phyloP scores from a whole-genome alignment of 495 filamentous ascomycete genomes.

The Podospora pseudopauciseta region DNA sequence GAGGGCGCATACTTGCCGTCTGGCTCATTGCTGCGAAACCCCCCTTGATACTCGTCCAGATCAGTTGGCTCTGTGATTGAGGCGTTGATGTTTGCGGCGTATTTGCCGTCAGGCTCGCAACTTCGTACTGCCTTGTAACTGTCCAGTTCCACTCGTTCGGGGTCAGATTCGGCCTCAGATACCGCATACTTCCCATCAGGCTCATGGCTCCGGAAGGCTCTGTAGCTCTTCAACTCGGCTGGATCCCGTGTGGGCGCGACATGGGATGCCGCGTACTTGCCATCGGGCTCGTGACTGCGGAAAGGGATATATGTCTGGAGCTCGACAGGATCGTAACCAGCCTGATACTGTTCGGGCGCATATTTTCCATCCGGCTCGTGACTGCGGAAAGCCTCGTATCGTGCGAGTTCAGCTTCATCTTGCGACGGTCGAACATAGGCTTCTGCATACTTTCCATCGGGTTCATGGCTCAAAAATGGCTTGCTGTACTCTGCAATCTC shows the following conservation, averaged over 20 bases:
- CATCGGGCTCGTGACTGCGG: constrained; percentile 32
- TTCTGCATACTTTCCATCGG: constrained; percentile 19
- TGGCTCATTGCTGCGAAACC: constrained; percentile 15
- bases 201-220: constrained; percentile 33
- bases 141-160: constrained; percentile 26
- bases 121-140: constrained; percentile 22
- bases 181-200: constrained; percentile 30
- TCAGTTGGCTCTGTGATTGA: background rate
- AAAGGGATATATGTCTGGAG: constrained; percentile 24
- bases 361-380: constrained; percentile 36
- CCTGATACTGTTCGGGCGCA: constrained; percentile 17
- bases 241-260: background rate
- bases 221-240: constrained; percentile 17
- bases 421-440: constrained; percentile 9
- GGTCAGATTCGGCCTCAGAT: constrained; percentile 12
- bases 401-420: constrained; percentile 22
- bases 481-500: background rate
- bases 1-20: constrained; percentile 2
- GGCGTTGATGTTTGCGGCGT: constrained; percentile 3
- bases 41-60: background rate
- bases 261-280: constrained; percentile 21
- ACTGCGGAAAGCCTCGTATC: constrained; percentile 34
- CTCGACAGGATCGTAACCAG: constrained; percentile 8
- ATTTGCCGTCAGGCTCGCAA: constrained; percentile 12
- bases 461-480: constrained; percentile 17